Evolutionary conservation across 176 grass and related monocot genomes (phyloP), one percentile per base, ranked within the genome.

Genomic region (Rhynchospora tenuis): DNA sequence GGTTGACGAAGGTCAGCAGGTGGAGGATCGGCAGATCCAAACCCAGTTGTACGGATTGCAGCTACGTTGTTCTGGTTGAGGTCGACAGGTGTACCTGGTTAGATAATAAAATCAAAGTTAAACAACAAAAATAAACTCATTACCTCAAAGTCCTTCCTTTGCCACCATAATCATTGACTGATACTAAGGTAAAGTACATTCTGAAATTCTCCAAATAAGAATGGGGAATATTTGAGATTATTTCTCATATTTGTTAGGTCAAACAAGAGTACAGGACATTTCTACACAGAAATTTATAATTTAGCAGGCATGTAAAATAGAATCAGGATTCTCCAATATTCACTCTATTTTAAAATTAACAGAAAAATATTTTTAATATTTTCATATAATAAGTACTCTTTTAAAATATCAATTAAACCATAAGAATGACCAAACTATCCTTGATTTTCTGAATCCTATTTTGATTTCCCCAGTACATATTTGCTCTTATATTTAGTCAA

Each of bases 1-100:
- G 95, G 92, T 88, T 98, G 92, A 64, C 94, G 94, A 76, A 92
- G 90, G 59, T 94, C 90, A 64, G 86, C 61, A 1, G 90, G 92
- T 79, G 91, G 89, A 26, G 88, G 81, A 57, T 98, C 95, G 12
- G 87, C 79, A 74, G 82, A 90, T 69, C 87, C 89, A 89, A 91
- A 90, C 59, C 95, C 95, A 50, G 84, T 90, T 57, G 88, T 79
- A 83, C 93, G 92, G 80, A 98, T 88, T 9, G 89, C 83, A 82
- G 84, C 88, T 83, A 94, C 83, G 84, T 98, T 94, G 61, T 89
- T 31, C 76, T 86, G 89, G 86, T 90, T 94, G 51, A 98, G 90
- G 87, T 98, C 95, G 73, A 94, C 83, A 90, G 90, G 90, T 22
- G 92, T 98, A 15, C 95, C 95, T 98, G 84, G 14, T 48, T 87